Evolutionary conservation across 352 stramenopile genomes (phyloP).

Genomic region (Globisporangium alternatum): DNA sequence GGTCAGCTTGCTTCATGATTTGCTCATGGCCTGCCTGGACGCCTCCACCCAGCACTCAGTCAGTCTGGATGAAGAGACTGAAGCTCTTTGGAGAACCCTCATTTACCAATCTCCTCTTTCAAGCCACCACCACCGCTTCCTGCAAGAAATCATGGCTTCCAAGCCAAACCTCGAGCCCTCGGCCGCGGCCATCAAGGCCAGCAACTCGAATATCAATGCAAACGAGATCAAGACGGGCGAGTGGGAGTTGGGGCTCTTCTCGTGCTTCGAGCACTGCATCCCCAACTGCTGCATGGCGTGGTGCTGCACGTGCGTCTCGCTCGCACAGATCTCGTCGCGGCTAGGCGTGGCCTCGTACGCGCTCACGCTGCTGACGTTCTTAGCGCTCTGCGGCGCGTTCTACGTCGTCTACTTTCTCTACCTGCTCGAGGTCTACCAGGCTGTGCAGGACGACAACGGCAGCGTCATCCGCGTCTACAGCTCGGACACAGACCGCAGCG

Average conservation of each 20-base stretch:
- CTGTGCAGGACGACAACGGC: not conserved
- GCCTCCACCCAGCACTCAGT: too few species aligned
- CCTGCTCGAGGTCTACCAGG: not conserved
- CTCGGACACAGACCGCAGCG: not conserved
- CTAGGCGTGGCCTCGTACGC: constrained; percentile 19
- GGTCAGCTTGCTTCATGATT: not conserved
- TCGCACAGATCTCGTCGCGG: constrained; percentile 24
- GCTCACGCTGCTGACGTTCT: constrained; percentile 17
- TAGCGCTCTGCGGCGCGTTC: constrained; percentile 9
- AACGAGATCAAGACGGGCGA: constrained; percentile 19
- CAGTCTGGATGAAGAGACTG: not conserved
- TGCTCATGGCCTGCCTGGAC: too few species aligned
- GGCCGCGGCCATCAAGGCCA: not conserved
- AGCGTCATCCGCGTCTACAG: not conserved
- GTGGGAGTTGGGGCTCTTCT: constrained; percentile 26
- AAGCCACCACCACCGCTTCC: not conserved
- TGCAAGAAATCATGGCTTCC: constrained; percentile 1
- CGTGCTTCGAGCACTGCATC: constrained; percentile 27
- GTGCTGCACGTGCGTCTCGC: constrained; percentile 25
- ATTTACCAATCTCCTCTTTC: not conserved
- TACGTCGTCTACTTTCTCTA: not conserved
- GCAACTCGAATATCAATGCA: not conserved
- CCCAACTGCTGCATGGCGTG: constrained; percentile 33
- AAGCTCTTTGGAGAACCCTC: not conserved
- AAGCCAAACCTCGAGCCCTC: not conserved